Percentiles rank a stretch among this genome's conserved stretches.
These are phyloP conservation scores for Sequoia sempervirens DNA, from an alignment of 75 land plant genomes.

Conservation along the genomic window DNA sequence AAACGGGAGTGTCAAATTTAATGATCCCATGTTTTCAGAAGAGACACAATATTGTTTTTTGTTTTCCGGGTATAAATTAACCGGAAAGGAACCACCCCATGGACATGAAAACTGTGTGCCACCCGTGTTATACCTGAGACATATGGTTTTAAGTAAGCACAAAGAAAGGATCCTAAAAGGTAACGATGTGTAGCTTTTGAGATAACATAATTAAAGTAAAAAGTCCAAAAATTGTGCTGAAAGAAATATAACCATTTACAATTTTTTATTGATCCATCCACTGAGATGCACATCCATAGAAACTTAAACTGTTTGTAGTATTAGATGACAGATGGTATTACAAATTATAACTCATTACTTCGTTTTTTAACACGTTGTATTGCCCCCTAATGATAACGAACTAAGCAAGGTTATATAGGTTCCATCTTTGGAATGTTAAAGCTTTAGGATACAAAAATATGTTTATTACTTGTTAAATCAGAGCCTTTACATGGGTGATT, in stretches of 20 bases:
- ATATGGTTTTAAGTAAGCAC: background rate
- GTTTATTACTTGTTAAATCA: background rate
- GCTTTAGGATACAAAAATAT: background rate
- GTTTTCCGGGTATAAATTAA: slow-evolving; percentile 13
- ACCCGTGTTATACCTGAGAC: slow-evolving; percentile 32
- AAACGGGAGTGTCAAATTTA: slow-evolving; percentile 10
- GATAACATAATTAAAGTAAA: background rate
- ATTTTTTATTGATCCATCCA: background rate
- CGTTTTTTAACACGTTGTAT: background rate
- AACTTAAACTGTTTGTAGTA: background rate
- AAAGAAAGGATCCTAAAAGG: background rate
- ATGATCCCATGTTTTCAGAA: slow-evolving; percentile 19
- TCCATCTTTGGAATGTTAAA: background rate
- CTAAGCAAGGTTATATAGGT: background rate
- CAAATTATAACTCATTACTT: background rate
- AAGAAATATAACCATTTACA: background rate
- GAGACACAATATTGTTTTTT: slow-evolving; percentile 20
- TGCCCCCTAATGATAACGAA: background rate
- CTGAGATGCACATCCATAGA: background rate
- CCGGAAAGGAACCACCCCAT: background rate
- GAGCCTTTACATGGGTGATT: background rate
- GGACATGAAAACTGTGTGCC: background rate
- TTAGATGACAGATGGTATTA: background rate
- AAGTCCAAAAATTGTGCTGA: background rate
- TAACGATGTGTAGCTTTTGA: background rate